Evolutionary conservation across 495 filamentous ascomycete species (phyloP), one percentile per base, ranked within the genome.

Genomic region (Aspergillus baeticus): DNA sequence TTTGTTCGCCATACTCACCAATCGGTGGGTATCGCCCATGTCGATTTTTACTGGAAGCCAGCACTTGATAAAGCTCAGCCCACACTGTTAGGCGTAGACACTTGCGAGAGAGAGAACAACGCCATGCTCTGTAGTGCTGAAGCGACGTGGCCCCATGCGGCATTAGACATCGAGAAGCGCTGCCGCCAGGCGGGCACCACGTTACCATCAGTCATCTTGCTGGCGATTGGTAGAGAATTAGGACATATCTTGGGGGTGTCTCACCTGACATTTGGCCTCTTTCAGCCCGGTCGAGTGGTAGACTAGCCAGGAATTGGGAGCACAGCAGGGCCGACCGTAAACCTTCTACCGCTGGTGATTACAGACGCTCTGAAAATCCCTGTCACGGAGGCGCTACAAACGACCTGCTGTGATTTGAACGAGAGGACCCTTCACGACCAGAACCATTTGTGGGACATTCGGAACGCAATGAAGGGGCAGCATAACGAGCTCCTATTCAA

Each of bases 261-360:
- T 2, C 52, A 50, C 20, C 67, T 64, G 0, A 58, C 38, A 0
- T 60, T 69, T 37, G 67, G 67, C 20, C 57, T 69, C 36, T 69
- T 60, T 50, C 67, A 69, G 46, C 29, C 60, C 4, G 67, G 62
- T 1, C 59, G 62, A n/a, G 65, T 64, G 3, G 37, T 22, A 23
- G 36, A 50, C 0, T 60, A 36, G 13, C 43, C 43, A 5, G 44
- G 31, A 0, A 55, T 60, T 5, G 22, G 51, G 6, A 33, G 44
- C 0, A 1, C 51, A 13, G 51, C 43, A 1, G 57, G 57, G 7
- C 57, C 57, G n/a, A 55, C 51, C 17, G 46, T 51, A 18, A 54
- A 54, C 10, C 35, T 54, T 38, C 22, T 45, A 35, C 51, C 51
- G 0, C 23, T 54, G 5, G 39, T 54, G 2, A 23, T 44, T 10